Conservation (phyloP, 73 alveolate genomes). For the Chromera velia region DNA sequence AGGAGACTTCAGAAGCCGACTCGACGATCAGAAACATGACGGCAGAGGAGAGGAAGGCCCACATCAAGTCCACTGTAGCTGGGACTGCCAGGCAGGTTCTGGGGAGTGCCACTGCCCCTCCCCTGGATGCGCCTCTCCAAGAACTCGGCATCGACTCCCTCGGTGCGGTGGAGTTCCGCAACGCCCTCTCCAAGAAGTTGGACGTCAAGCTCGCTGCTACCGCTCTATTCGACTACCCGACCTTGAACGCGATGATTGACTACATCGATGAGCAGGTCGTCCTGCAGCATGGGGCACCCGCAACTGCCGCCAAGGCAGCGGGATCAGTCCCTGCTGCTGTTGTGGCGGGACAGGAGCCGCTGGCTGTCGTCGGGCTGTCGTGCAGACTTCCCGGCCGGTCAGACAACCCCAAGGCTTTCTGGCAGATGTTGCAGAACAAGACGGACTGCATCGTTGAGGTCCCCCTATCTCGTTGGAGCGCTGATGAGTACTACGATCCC, state of each 20-base stretch:
- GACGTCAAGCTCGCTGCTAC: slow-evolving; percentile 40
- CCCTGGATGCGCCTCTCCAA: slow-evolving; percentile 25
- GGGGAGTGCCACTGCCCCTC: not conserved
- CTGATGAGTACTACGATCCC: slow-evolving; percentile 27
- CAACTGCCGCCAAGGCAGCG: not conserved
- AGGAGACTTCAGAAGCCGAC: not conserved
- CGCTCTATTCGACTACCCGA: slow-evolving; percentile 36
- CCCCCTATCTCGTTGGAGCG: slow-evolving; percentile 31
- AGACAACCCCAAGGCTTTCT: slow-evolving; percentile 11
- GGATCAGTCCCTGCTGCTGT: not conserved
- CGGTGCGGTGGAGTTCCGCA: not conserved
- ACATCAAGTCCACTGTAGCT: not conserved
- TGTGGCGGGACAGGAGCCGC: not conserved
- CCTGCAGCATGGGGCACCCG: not conserved
- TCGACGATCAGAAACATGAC: not conserved
- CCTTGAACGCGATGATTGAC: slow-evolving; percentile 29
- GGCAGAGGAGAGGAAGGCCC: not conserved
- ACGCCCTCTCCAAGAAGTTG: not conserved
- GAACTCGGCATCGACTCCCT: slow-evolving; percentile 37
- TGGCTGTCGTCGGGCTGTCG: slow-evolving; percentile 18
- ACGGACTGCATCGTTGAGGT: slow-evolving; percentile 19
- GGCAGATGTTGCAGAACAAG: slow-evolving; percentile 4
- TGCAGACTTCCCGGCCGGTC: slow-evolving; percentile 28
- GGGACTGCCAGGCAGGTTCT: not conserved
- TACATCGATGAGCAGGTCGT: not conserved